Conservation (phyloP, 228 moss, liverwort and hornwort species). For the Sphagnum fallax region DNA sequence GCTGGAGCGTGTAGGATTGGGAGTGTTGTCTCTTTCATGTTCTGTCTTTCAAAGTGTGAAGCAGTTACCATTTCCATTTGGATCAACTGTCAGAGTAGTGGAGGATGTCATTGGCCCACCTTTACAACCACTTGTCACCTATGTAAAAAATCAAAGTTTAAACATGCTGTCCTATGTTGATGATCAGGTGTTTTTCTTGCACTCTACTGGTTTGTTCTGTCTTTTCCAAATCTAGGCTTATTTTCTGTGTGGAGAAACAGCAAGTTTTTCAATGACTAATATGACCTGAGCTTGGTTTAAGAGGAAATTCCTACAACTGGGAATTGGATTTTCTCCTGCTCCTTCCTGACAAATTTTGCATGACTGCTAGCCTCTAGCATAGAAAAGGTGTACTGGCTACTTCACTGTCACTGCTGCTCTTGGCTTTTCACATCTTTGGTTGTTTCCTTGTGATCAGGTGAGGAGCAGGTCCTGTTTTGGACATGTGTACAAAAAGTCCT, state of each 20-base stretch:
- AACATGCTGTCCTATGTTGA: conserved; percentile 58
- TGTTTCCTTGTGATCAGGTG: too few species aligned
- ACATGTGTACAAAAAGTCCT: too few species aligned
- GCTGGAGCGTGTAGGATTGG: conserved; percentile 51
- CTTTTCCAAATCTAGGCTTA: neutral
- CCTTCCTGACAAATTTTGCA: neutral
- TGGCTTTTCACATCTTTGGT: neutral
- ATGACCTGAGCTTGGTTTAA: neutral
- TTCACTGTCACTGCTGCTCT: neutral
- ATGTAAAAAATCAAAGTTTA: conserved; percentile 40
- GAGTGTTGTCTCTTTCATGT: conserved; percentile 29
- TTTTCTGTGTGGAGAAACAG: neutral
- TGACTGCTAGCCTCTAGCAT: neutral
- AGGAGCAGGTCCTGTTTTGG: too few species aligned
- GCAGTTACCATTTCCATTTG: conserved; percentile 48
- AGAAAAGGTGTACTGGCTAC: neutral
- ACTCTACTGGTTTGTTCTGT: neutral
- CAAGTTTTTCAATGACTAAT: neutral
- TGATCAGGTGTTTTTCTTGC: conserved; percentile 42
- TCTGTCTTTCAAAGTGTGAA: conserved; percentile 38
- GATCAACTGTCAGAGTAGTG: conserved; percentile 40
- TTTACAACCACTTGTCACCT: conserved; percentile 42
- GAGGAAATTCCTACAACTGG: too few species aligned
- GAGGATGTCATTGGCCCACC: conserved; percentile 53
- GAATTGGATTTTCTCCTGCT: neutral